These are phyloP conservation scores for Neurospora sp. DNA, from an alignment of 495 filamentous ascomycete genomes.

Conservation along the genomic window DNA sequence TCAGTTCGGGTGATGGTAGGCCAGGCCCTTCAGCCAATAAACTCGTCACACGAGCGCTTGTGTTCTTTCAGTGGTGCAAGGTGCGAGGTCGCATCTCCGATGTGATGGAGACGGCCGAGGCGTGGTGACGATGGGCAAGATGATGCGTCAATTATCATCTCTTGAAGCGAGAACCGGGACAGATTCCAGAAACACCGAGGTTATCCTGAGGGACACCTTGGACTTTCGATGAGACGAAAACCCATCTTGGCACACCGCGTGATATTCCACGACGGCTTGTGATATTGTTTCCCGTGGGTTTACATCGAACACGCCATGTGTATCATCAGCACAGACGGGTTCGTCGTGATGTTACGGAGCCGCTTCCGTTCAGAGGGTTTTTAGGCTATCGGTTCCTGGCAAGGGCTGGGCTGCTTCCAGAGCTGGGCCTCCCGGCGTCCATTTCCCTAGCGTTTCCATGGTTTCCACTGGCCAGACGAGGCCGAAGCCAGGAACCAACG, in stretches of 20 bases:
- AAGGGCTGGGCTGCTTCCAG: not conserved
- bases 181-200: not conserved
- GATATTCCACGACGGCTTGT: not conserved
- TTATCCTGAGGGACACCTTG: not conserved
- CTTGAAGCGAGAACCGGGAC: not conserved
- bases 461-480: too few species aligned
- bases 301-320: not conserved
- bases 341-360: not conserved
- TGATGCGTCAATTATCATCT: not conserved
- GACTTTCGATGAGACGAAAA: not conserved
- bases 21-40: not conserved
- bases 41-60: not conserved
- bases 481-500: not conserved
- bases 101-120: not conserved
- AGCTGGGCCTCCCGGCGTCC: too few species aligned
- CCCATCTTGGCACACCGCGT: not conserved
- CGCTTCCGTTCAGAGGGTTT: not conserved
- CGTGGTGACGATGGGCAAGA: not conserved
- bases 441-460: too few species aligned
- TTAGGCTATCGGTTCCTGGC: not conserved
- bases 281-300: not conserved
- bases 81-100: not conserved
- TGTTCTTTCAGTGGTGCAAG: not conserved
- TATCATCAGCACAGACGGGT: not conserved
- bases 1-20: slow-evolving; percentile 9